Conservation (phyloP, 305 asterid species). For the Solanum hybrid region DNA sequence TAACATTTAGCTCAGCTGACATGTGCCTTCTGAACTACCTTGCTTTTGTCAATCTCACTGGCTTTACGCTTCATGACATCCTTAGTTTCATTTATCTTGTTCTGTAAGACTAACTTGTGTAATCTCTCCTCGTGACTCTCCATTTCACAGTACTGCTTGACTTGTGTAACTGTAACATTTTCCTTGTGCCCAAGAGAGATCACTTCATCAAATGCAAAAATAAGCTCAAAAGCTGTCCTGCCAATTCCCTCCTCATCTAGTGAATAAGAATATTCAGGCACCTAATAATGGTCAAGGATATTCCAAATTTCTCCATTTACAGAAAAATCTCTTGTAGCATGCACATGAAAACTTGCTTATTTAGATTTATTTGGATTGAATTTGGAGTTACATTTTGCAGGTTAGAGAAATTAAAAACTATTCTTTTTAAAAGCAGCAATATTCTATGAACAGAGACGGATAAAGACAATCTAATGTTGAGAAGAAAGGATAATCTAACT, state of each 20-base stretch:
- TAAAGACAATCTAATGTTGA: neutral
- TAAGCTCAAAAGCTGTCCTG: conserved; percentile 67
- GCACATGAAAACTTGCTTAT: neutral
- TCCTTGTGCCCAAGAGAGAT: conserved; percentile 86
- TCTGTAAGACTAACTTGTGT: conserved; percentile 73
- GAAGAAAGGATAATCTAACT: neutral
- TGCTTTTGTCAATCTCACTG: conserved; percentile 78
- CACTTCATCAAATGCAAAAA: conserved; percentile 85
- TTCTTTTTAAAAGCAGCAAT: neutral
- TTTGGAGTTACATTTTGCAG: neutral
- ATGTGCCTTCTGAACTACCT: conserved; percentile 33
- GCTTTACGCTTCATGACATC: conserved; percentile 85
- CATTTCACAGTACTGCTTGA: conserved; percentile 91
- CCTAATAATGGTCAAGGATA: conserved; percentile 44
- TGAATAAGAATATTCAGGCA: conserved; percentile 73
- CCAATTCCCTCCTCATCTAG: conserved; percentile 82
- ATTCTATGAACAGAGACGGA: neutral
- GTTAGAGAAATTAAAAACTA: neutral
- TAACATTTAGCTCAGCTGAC: neutral
- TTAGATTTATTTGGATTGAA: neutral
- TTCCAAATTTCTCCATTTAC: neutral
- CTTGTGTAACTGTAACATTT: conserved; percentile 77
- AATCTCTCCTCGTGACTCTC: conserved; percentile 84
- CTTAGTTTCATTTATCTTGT: conserved; percentile 81
- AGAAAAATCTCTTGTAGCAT: neutral